phyloP scores from a whole-genome alignment of 345 rosid genomes.

The Euphorbia pulcherrima region DNA sequence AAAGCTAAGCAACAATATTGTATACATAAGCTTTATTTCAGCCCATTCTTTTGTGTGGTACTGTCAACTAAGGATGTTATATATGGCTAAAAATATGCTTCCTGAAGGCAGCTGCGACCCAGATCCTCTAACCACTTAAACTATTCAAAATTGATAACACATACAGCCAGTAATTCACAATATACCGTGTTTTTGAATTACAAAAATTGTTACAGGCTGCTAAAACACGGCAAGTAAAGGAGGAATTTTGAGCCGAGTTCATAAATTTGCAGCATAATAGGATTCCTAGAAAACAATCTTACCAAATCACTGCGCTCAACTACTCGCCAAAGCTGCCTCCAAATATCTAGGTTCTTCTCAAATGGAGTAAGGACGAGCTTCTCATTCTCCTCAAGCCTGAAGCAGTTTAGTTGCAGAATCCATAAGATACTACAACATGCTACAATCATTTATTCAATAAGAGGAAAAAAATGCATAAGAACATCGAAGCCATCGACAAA shows the following conservation, averaged over 20 bases:
- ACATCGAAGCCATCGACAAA: not conserved
- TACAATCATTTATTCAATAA: not conserved
- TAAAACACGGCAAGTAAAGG: not conserved
- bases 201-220: no score
- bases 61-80: not conserved
- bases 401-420: slow-evolving; percentile 16
- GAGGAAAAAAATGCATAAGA: not conserved
- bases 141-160: no score
- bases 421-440: not conserved
- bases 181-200: no score
- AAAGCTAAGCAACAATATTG: no score
- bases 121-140: not conserved
- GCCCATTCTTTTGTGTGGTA: no score
- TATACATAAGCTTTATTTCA: no score
- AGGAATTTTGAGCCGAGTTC: not conserved
- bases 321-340: slow-evolving; percentile 99
- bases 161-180: no score
- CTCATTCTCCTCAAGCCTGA: slow-evolving; percentile 92
- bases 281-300: slow-evolving; percentile 18
- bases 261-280: not conserved
- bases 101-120: not conserved
- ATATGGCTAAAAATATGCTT: not conserved
- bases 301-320: slow-evolving; percentile 97
- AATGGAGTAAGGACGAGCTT: slow-evolving; percentile 91
- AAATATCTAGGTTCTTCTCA: slow-evolving; percentile 93